Base-by-base conservation (phyloP, 768 basidiomycete genomes). In the Kwoniella botswanensis region DNA sequence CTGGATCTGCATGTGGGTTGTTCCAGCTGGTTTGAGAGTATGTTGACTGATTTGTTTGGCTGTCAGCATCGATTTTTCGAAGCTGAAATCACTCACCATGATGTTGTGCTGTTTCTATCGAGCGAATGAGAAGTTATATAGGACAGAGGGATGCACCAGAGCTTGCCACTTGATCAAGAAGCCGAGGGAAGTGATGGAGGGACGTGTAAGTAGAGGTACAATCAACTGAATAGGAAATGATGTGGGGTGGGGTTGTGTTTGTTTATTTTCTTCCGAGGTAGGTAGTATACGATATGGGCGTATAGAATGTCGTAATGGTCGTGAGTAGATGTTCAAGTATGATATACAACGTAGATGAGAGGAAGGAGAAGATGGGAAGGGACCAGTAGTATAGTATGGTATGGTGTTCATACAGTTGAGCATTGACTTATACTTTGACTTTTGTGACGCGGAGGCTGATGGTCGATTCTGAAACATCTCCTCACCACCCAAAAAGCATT, bases 1-100 rank as follows among this genome's bases (percentile, higher is more conserved):
- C 95, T 68, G 96, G 96, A 86, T 99, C 96, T 15, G 76, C 77
- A 68, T 81, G 79, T 29, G 71, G 69, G 63, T 63, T 63, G 22
- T 69, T 68, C 18, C 53, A 55, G 26, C 46, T 63, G 11, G 42
- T 55, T 5, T 53, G 50, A 22, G 70, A 71, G 63, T 77, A 77
- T 22, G 76, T 75, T 12, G 74, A 70, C 76, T 77, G 62, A 4
- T 11, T 55, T 55, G 54, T 18, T 35, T n/a, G 24, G n/a, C 50
- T 52, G 50, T 52, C 26, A 26, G n/a, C 50, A 52, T 52, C 7
- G 50, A n/a, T 13, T 13, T 52, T n/a, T 52, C 13, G 50, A 15
- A 13, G n/a, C 13, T 35, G 3, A 9, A 35, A 6, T 35, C 6
- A 24, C 54, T 55, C 18, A 55, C 54, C 54, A 41, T 60, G 35